Evolutionary conservation across 164 flowering plant species (phyloP).

Genomic region (grape (Vitis vinifera)): ASM3070453v1 NC_081818.1:1985501-1986000

Average conservation of each 20-base stretch:
- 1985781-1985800: slow-evolving; percentile 58
- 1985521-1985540: slow-evolving; percentile 61
- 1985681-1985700: too few species aligned
- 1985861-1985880: too few species aligned
- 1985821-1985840: slow-evolving; percentile 65
- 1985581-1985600: slow-evolving; percentile 63
- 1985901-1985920: background rate
- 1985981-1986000: slow-evolving; percentile 65
- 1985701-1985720: too few species aligned
- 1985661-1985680: background rate
- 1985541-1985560: slow-evolving; percentile 66
- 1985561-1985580: slow-evolving; percentile 57
- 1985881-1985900: too few species aligned
- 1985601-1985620: slow-evolving; percentile 59
- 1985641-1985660: slow-evolving; percentile 43
- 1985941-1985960: slow-evolving; percentile 63
- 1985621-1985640: slow-evolving; percentile 52
- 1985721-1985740: too few species aligned
- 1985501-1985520: slow-evolving; percentile 52
- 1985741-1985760: slow-evolving; percentile 44
- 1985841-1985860: too few species aligned
- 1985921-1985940: slow-evolving; percentile 66
- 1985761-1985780: slow-evolving; percentile 61
- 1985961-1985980: slow-evolving; percentile 52
- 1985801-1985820: slow-evolving; percentile 56